Evolutionary conservation across 129 eudicot genomes (phyloP), one percentile per base, ranked within the genome.

Genomic region (Glebionis coronaria): DNA sequence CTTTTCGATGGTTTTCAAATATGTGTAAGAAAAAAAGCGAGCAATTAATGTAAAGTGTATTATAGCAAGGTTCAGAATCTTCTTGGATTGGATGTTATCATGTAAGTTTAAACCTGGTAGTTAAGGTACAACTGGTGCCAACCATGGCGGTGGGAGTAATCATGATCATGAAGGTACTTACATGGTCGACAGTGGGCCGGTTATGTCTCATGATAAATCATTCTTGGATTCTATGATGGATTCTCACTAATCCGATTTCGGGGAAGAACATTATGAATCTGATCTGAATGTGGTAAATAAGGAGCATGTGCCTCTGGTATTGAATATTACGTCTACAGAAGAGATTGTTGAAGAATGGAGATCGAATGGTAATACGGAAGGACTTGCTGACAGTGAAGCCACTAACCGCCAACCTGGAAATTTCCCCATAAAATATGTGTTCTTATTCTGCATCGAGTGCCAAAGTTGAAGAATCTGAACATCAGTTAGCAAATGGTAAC

Each of bases 61-160:
- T 94, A 78, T 70, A 94, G 97, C 78, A 94, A 94, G 80, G 90
- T 83, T 19, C 71, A 91, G 27, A 90, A 87, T 71, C 75, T 88
- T 56, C 86, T 94, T 44, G 95, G 95, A 35, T 78, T 94, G 69
- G 97, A 94, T 80, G 63, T 42, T 68, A 68, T 82, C n/a, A n/a
- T n/a, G n/a, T 38, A 57, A 44, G 44, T 71, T 70, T 53, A 80
- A 82, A 53, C 16, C 69, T 57, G 67, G 83, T 12, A 63, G 63
- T n/a, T n/a, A n/a, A n/a, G n/a, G n/a, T n/a, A n/a, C n/a, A n/a
- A n/a, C n/a, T n/a, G n/a, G n/a, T n/a, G 76, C 47, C 65, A 73
- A 88, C 73, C 60, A 31, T 27, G 91, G 96, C 12, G 90, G 88
- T 68, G 82, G 84, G 63, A 88, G 73, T n/a, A n/a, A n/a, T n/a